phyloP scores from a whole-genome alignment of 2,329 filamentous ascomycete species.

The Botrytis fabae region DNA sequence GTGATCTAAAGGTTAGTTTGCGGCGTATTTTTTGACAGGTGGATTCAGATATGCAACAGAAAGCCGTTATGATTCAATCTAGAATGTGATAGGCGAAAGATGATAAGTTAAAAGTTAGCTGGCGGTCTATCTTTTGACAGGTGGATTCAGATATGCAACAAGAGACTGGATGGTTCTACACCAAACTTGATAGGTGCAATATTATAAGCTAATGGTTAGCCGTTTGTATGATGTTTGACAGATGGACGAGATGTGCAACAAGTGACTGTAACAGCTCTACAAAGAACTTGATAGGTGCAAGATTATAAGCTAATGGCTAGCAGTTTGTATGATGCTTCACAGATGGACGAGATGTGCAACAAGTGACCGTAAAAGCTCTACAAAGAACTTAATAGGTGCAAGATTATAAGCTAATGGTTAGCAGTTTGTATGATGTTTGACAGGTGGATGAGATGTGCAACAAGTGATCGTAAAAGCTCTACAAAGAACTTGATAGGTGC shows the following conservation, averaged over 20 bases:
- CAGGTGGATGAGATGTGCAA: background rate
- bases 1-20: background rate
- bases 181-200: too few species aligned
- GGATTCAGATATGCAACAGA: background rate
- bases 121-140: background rate
- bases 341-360: background rate
- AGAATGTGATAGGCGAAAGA: background rate
- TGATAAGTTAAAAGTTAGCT: background rate
- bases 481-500: background rate
- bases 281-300: background rate
- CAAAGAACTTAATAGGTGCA: too few species aligned
- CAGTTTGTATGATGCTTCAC: background rate
- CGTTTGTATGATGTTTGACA: background rate
- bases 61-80: background rate
- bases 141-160: background rate
- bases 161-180: too few species aligned
- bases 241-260: background rate
- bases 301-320: background rate
- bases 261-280: background rate
- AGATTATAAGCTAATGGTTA: background rate
- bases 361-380: background rate
- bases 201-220: background rate
- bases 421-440: too few species aligned
- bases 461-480: background rate
- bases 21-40: background rate